Conservation (phyloP, 768 basidiomycete species). For the Filobasidium floriforme region DNA sequence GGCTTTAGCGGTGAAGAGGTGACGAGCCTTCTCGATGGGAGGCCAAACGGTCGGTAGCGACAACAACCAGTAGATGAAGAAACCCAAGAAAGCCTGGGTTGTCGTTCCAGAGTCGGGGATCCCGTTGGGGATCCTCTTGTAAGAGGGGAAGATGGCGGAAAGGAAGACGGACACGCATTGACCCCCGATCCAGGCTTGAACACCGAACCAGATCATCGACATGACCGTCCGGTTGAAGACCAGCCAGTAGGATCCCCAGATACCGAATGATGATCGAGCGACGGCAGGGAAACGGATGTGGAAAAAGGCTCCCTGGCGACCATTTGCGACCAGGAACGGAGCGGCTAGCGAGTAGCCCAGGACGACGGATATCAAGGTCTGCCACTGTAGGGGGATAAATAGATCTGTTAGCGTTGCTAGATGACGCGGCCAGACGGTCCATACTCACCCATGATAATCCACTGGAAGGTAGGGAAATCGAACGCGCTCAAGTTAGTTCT, state of each 20-base stretch:
- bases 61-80: slow-evolving; percentile 80
- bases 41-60: slow-evolving; percentile 74
- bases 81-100: slow-evolving; percentile 46
- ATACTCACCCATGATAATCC: slow-evolving; percentile 1
- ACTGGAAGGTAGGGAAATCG: background rate
- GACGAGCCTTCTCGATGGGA: slow-evolving; percentile 63
- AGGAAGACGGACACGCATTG: slow-evolving; percentile 68
- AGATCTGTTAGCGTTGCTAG: slow-evolving; percentile 28
- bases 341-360: slow-evolving; percentile 54
- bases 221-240: slow-evolving; percentile 51
- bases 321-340: slow-evolving; percentile 68
- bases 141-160: slow-evolving; percentile 65
- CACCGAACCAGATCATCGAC: slow-evolving; percentile 43
- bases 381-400: slow-evolving; percentile 62
- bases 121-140: slow-evolving; percentile 49
- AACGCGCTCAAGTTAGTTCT: no score
- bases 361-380: slow-evolving; percentile 64
- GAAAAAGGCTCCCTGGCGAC: slow-evolving; percentile 66
- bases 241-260: slow-evolving; percentile 72
- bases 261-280: slow-evolving; percentile 62
- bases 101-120: slow-evolving; percentile 54
- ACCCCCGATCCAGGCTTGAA: slow-evolving; percentile 66
- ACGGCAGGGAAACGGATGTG: slow-evolving; percentile 54
- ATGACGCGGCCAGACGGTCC: background rate
- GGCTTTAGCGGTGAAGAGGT: slow-evolving; percentile 72